Evolutionary conservation across 352 stramenopile genomes (phyloP).

Genomic region (Phytophthora cryptogea): DNA sequence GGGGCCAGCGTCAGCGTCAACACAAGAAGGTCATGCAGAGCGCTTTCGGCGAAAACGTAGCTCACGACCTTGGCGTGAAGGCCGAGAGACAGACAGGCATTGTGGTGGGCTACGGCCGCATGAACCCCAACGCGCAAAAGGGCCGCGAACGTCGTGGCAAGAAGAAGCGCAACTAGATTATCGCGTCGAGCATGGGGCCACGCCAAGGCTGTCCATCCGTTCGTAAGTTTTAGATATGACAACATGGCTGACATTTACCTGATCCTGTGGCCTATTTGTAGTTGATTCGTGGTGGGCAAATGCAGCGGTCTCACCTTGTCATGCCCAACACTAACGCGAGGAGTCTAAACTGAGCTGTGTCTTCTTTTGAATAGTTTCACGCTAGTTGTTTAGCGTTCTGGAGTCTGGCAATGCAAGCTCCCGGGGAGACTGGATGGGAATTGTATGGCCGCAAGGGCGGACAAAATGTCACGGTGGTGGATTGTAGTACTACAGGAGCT

Average conservation of each 20-base stretch:
- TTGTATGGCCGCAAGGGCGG: constrained; percentile 23
- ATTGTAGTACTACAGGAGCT: constrained; percentile 50
- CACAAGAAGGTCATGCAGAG: constrained; percentile 91
- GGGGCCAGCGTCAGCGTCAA: constrained; percentile 94
- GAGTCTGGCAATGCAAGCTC: constrained; percentile 15
- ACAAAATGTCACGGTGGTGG: constrained; percentile 57
- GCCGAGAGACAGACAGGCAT: constrained; percentile 90
- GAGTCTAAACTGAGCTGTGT: constrained; percentile 20
- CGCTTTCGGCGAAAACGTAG: constrained; percentile 96
- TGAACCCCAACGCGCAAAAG: constrained; percentile 97
- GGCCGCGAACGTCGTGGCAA: constrained; percentile 96
- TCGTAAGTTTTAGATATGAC: constrained; percentile 29
- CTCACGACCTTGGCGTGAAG: constrained; percentile 93
- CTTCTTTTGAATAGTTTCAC: neutral
- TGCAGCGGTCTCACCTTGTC: neutral
- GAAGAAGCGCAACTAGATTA: constrained; percentile 92
- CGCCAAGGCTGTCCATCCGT: neutral
- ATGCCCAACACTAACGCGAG: neutral
- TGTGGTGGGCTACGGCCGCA: constrained; percentile 93
- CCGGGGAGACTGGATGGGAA: constrained; percentile 10
- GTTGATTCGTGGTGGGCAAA: constrained; percentile 2
- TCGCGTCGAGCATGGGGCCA: constrained; percentile 2
- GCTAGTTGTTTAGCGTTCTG: neutral
- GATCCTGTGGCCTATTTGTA: constrained; percentile 25
- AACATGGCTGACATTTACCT: constrained; percentile 21